A percentile compares a stretch with the other conserved stretches of the same genome.
These are phyloP conservation scores for Kingdonia uniflora DNA, from an alignment of 164 flowering plant species.

Conservation along the genomic window DNA sequence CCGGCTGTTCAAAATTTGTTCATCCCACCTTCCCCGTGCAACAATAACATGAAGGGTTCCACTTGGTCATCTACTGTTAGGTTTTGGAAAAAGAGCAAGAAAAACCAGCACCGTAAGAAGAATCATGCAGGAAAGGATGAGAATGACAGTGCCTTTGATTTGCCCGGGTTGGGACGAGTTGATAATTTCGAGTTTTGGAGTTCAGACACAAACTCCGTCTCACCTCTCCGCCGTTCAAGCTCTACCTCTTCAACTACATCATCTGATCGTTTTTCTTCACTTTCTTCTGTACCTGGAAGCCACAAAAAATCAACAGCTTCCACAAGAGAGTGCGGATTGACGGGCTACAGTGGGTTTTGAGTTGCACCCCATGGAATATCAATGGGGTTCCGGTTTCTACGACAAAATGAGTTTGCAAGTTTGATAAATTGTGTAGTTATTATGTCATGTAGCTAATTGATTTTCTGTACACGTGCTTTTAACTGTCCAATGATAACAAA, in stretches of 20 bases:
- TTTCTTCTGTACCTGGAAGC: not conserved
- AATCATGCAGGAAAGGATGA: not conserved
- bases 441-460: too few relatives aligned
- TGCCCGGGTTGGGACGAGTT: not conserved
- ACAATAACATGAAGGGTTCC: not conserved
- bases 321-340: not conserved
- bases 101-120: constrained; percentile 2
- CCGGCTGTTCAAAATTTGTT: constrained; percentile 27
- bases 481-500: too few relatives aligned
- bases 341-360: constrained; percentile 1
- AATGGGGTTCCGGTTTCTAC: constrained; percentile 1
- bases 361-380: constrained; percentile 30
- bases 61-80: constrained; percentile 1
- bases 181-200: constrained; percentile 12
- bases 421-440: too few relatives aligned
- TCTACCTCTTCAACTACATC: constrained; percentile 11
- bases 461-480: too few relatives aligned
- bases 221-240: constrained; percentile 1
- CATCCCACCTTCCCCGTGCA: constrained; percentile 17
- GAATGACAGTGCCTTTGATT: too few relatives aligned
- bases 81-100: constrained; percentile 26
- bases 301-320: constrained; percentile 6
- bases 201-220: constrained; percentile 17
- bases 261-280: constrained; percentile 3
- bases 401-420: too few relatives aligned